phyloP scores from a whole-genome alignment of 306 rosid genomes.

The Crataegus laevigata region DNA sequence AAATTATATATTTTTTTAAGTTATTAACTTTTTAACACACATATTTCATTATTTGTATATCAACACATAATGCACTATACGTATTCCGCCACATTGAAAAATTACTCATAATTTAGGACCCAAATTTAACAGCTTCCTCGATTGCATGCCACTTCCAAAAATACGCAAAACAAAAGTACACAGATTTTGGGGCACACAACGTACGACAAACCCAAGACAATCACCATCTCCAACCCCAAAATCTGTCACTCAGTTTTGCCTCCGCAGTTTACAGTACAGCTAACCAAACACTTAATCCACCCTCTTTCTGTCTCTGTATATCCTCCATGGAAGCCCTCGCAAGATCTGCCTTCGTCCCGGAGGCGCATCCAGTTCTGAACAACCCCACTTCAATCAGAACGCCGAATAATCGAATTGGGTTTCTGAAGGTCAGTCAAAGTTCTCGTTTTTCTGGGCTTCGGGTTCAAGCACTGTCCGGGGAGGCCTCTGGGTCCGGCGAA shows the following conservation, averaged over 20 bases:
- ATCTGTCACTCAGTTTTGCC: neutral
- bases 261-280: neutral
- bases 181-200: neutral
- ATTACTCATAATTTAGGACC: no score
- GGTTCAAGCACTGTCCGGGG: constrained; percentile 22
- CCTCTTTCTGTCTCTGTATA: neutral
- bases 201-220: neutral
- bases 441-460: constrained; percentile 22
- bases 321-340: constrained; percentile 60
- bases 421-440: constrained; percentile 27
- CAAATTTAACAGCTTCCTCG: neutral
- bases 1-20: no score
- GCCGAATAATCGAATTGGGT: constrained; percentile 26
- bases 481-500: constrained; percentile 33
- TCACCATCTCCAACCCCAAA: neutral
- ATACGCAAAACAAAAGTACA: neutral
- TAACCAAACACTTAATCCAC: neutral
- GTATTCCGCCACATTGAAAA: no score
- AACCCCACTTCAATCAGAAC: constrained; percentile 20
- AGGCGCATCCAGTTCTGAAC: constrained; percentile 10
- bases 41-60: no score
- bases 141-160: neutral
- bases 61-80: no score
- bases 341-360: constrained; percentile 35
- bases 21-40: no score